Percentiles rank a stretch among this genome's conserved stretches.
Evolutionary conservation across 2,329 filamentous ascomycete genomes (phyloP).

Genomic region (Penicillium sp.): DNA sequence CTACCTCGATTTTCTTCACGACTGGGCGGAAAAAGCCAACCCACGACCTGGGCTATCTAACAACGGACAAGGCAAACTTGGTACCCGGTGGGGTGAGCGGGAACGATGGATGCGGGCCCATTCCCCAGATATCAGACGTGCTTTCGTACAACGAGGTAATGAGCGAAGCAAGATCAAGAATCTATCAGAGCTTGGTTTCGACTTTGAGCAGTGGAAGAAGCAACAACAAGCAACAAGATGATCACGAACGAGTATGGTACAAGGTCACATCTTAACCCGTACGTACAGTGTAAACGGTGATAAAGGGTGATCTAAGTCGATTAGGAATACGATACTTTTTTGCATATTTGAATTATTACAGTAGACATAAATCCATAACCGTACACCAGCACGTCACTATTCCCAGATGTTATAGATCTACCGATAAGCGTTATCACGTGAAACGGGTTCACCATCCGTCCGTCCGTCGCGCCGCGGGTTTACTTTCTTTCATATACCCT

Average conservation of each 20-base stretch:
- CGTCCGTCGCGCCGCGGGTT: conserved; percentile 14
- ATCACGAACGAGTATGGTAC: not conserved
- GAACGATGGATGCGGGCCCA: conserved; percentile 69
- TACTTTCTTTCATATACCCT: conserved; percentile 16
- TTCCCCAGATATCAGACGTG: conserved; percentile 67
- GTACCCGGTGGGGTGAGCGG: conserved; percentile 68
- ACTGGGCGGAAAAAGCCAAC: conserved; percentile 40
- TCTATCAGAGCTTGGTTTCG: conserved; percentile 70
- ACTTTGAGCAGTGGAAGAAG: conserved; percentile 46
- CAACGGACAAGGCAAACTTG: conserved; percentile 59
- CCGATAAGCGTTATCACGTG: conserved; percentile 32
- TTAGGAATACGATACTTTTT: not conserved
- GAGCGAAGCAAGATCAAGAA: conserved; percentile 55
- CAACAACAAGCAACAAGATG: conserved; percentile 20
- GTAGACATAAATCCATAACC: not conserved
- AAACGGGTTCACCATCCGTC: conserved; percentile 21
- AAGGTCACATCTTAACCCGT: not conserved
- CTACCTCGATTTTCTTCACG: conserved; percentile 45
- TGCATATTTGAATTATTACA: not conserved
- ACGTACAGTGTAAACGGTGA: not conserved
- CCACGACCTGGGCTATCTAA: conserved; percentile 39
- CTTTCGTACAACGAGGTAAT: conserved; percentile 66
- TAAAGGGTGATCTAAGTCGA: not conserved
- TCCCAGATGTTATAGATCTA: not conserved
- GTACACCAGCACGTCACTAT: not conserved